These are phyloP conservation scores for Candida nitratophila DNA, from an alignment of 805 yeast species.

Conservation along the genomic window DNA sequence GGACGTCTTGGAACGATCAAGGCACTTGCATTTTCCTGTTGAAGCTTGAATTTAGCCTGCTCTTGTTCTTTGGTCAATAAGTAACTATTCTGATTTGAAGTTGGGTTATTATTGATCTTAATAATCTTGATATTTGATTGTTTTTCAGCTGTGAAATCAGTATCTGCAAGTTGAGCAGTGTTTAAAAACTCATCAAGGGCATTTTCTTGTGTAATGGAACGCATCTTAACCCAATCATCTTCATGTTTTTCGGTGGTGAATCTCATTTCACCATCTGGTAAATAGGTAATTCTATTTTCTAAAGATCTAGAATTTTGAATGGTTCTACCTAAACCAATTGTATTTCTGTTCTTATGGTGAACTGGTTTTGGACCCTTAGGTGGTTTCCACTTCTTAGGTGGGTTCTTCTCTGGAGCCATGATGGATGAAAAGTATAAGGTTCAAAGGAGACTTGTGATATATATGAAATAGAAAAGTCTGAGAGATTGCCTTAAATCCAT, in stretches of 20 bases:
- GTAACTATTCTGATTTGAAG: constrained; percentile 42
- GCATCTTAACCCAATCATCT: constrained; percentile 81
- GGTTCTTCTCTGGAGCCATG: constrained; percentile 36
- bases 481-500: no score
- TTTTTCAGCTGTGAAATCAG: constrained; percentile 92
- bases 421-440: background rate
- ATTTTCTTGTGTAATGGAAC: constrained; percentile 92
- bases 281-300: constrained; percentile 60
- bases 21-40: constrained; percentile 56
- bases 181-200: constrained; percentile 90
- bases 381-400: constrained; percentile 71
- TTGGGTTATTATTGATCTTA: constrained; percentile 61
- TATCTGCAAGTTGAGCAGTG: constrained; percentile 94
- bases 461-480: no score
- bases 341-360: constrained; percentile 74
- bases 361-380: constrained; percentile 93
- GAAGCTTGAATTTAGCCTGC: constrained; percentile 49
- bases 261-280: constrained; percentile 85
- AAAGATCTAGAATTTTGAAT: constrained; percentile 65
- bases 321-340: constrained; percentile 80
- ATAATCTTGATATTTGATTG: constrained; percentile 78
- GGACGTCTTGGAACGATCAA: constrained; percentile 94
- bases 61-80: constrained; percentile 63
- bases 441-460: background rate
- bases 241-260: constrained; percentile 82